These are phyloP conservation scores for Stephania yunnanensis DNA, from an alignment of 164 flowering plant genomes.

Conservation along the genomic window DNA sequence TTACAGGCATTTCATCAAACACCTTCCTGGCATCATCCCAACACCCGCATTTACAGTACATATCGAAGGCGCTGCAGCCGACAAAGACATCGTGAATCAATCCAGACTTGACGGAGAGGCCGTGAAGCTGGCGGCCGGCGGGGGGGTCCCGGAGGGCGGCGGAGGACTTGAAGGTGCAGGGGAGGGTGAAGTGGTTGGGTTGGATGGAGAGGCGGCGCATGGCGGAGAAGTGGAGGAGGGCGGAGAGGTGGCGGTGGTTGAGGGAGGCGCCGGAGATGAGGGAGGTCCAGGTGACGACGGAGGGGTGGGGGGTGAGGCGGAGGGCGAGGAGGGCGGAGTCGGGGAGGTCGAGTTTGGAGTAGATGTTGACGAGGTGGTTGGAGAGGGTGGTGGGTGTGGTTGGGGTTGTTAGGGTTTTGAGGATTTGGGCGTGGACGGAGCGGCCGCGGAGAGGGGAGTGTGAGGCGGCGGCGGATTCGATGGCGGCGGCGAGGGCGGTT, in stretches of 20 bases:
- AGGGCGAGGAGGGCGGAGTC: conserved; percentile 53
- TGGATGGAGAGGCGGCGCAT: conserved; percentile 50
- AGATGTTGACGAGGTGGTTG: conserved; percentile 78
- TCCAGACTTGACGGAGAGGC: conserved; percentile 43
- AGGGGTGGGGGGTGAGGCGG: conserved; percentile 42
- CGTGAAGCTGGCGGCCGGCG: conserved; percentile 57
- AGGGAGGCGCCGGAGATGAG: conserved; percentile 73
- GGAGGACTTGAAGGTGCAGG: conserved; percentile 66
- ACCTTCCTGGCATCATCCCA: conserved; percentile 40
- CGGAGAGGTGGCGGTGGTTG: conserved; percentile 43
- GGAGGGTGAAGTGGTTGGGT: conserved; percentile 91
- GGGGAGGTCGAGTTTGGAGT: conserved; percentile 77
- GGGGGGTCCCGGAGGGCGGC: conserved; percentile 27
- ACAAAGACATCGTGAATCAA: conserved; percentile 51
- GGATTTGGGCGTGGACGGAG: conserved; percentile 59
- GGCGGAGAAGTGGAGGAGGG: conserved; percentile 41
- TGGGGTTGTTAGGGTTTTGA: conserved; percentile 30
- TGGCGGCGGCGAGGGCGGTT: conserved; percentile 42
- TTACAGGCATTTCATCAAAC: conserved; percentile 79
- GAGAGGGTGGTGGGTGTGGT: conserved; percentile 37
- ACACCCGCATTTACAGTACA: conserved; percentile 58
- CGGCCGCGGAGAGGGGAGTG: conserved; percentile 53
- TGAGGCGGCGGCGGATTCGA: conserved; percentile 47
- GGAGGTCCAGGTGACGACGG: conserved; percentile 88
- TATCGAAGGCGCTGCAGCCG: conserved; percentile 68